These are phyloP conservation scores for Madurella fahalii DNA, from an alignment of 2,329 filamentous ascomycete genomes.

Conservation along the genomic window DNA sequence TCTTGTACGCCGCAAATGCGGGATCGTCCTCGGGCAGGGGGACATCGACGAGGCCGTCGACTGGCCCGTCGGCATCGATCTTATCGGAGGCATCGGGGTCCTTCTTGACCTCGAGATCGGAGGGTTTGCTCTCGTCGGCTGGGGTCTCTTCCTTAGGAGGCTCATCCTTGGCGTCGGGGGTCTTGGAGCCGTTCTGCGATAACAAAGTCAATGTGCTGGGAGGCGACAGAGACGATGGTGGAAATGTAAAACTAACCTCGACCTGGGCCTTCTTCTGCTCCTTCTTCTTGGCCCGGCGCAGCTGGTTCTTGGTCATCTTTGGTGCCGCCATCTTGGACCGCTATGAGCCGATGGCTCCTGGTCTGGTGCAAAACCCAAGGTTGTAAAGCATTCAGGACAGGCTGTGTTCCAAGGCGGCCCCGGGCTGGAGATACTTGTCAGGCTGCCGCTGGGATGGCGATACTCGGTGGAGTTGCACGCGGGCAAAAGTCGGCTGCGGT, in stretches of 20 bases:
- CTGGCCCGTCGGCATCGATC: slow-evolving; percentile 42
- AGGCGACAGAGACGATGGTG: neutral
- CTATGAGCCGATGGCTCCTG: slow-evolving; percentile 16
- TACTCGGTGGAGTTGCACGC: slow-evolving; percentile 12
- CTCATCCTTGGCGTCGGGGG: slow-evolving; percentile 20
- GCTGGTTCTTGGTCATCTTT: slow-evolving; percentile 91
- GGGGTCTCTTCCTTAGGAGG: slow-evolving; percentile 21
- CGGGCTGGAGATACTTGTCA: neutral
- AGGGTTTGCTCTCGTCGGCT: slow-evolving; percentile 31
- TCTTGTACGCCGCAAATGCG: slow-evolving; percentile 77
- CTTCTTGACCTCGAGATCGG: slow-evolving; percentile 42
- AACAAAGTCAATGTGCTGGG: neutral
- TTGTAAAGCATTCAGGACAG: neutral
- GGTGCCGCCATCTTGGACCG: slow-evolving; percentile 52
- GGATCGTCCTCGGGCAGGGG: slow-evolving; percentile 63
- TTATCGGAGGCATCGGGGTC: slow-evolving; percentile 34
- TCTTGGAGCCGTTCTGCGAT: slow-evolving; percentile 16
- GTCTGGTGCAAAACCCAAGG: neutral
- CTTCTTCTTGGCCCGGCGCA: slow-evolving; percentile 91
- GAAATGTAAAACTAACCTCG: slow-evolving; percentile 39
- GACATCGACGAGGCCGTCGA: slow-evolving; percentile 37
- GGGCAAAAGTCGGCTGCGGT: neutral
- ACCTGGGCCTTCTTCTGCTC: slow-evolving; percentile 69
- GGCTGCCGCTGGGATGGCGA: neutral
- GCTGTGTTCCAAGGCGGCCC: too few species aligned